These are phyloP conservation scores for Globisporangium lucens DNA, from an alignment of 352 stramenopile genomes.

Conservation along the genomic window DNA sequence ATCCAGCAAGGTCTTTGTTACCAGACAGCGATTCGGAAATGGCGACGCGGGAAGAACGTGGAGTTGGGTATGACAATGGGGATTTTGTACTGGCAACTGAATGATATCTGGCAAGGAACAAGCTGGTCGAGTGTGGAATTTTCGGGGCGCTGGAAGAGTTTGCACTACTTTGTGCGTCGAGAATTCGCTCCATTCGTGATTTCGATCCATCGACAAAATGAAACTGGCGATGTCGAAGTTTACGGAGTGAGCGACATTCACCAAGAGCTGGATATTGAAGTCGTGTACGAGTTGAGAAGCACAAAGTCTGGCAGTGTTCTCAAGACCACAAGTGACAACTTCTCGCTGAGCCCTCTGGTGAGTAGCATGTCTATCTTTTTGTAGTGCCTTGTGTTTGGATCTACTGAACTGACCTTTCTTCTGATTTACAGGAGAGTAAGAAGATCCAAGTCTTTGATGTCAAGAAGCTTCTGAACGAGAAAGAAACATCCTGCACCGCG, in stretches of 20 bases:
- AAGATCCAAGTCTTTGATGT: conserved; percentile 28
- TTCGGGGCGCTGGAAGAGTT: conserved; percentile 73
- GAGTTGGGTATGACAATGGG: conserved; percentile 63
- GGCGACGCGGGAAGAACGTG: conserved; percentile 57
- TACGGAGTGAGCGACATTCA: conserved; percentile 51
- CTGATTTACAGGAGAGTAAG: conserved; percentile 32
- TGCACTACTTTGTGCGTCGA: conserved; percentile 73
- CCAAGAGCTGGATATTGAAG: conserved; percentile 25
- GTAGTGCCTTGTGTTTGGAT: conserved; percentile 1
- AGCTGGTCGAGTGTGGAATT: conserved; percentile 88
- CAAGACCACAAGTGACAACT: conserved; percentile 29
- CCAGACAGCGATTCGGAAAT: conserved; percentile 67
- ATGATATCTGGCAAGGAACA: conserved; percentile 86
- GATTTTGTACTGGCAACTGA: conserved; percentile 87
- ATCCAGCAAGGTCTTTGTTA: conserved; percentile 81
- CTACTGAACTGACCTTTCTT: conserved; percentile 4
- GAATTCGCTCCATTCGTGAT: conserved; percentile 70
- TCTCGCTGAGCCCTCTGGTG: conserved; percentile 37
- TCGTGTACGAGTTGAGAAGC: conserved; percentile 46
- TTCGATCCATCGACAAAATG: conserved; percentile 29
- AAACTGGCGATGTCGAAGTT: conserved; percentile 28
- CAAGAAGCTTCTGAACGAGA: conserved; percentile 27
- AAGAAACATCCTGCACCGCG: conserved; percentile 35
- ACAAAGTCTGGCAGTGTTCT: conserved; percentile 39
- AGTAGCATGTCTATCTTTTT: conserved; percentile 6